Evolutionary conservation across 1,284 basidiomycete genomes (phyloP), one percentile per base, ranked within the genome.

Genomic region (Ustilago lituana): DNA sequence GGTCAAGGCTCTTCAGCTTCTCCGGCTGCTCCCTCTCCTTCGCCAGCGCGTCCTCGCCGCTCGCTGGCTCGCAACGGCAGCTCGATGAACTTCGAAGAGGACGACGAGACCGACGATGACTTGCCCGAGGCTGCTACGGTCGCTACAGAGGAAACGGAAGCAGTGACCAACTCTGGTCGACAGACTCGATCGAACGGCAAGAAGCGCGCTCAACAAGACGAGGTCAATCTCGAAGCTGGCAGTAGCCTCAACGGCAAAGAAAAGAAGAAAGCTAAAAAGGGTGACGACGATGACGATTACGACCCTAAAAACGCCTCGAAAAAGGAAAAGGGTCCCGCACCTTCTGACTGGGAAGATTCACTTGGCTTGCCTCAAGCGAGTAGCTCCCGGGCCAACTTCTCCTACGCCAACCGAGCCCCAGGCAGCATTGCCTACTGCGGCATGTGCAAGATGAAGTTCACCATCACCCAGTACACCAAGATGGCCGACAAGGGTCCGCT

Each of bases 381-480:
- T 32, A 79, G 84, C 0, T 89, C 90, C 60, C 91, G 90, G 3
- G 85, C 60, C 51, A 70, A 63, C 29, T 48, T 58, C 41, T 61
- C 67, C 12, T 68, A 74, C 31, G 57, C 65, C 22, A 59, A 60
- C 37, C 41, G 68, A 6, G 62, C 88, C 1, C 86, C 90, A 1
- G 95, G 94, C 0, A 89, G 88, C 74, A 91, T 94, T 57, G 89
- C 90, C 74, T 85, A 86, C 15, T 98, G 95, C 76, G 90, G 88
- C 2, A 87, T 87, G 62, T 98, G 95, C 82, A 86, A 86, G 49
- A 89, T 90, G 58, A 87, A 89, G 73, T 97, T 97, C 81, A 94
- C 93, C 17, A 90, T 95, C 73, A 80, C 80, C 5, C 76, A 79
- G 92, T 96, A 84, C 62, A 91, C 85, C 8, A 60, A 65, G 44